Conservation (phyloP, 352 stramenopile genomes). For the Globisporangium cystogenes region DNA sequence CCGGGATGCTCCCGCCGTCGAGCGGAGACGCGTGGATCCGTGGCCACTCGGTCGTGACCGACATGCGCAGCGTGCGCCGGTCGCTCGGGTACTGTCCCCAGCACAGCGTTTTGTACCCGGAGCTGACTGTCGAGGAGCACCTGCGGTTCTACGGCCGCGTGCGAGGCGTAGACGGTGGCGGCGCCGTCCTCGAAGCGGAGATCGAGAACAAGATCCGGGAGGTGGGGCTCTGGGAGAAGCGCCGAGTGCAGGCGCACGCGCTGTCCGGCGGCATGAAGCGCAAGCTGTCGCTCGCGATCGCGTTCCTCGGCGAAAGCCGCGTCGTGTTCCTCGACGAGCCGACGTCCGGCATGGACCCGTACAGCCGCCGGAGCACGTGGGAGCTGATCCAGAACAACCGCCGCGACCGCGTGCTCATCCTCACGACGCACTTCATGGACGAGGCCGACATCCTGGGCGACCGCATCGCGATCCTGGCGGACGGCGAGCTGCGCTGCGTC, state of each 20-base stretch:
- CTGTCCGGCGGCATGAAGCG: constrained; percentile 80
- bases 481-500: constrained; percentile 51
- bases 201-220: constrained; percentile 72
- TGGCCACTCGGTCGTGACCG: constrained; percentile 42
- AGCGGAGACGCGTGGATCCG: constrained; percentile 50
- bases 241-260: constrained; percentile 32
- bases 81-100: constrained; percentile 96
- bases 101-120: constrained; percentile 94
- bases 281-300: constrained; percentile 73
- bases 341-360: constrained; percentile 93
- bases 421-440: constrained; percentile 92
- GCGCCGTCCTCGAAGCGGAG: constrained; percentile 10
- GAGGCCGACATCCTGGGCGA: constrained; percentile 91
- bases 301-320: constrained; percentile 62
- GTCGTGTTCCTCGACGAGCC: constrained; percentile 87
- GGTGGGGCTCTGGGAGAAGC: constrained; percentile 90
- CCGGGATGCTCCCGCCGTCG: constrained; percentile 56
- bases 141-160: constrained; percentile 91
- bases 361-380: constrained; percentile 83
- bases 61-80: constrained; percentile 87
- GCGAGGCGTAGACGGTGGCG: constrained; percentile 63
- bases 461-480: constrained; percentile 86
- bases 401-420: constrained; percentile 62
- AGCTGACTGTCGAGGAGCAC: constrained; percentile 96
- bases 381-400: constrained; percentile 72